Conservation (phyloP, 331 rosid species). For the Malus hybrid region DNA sequence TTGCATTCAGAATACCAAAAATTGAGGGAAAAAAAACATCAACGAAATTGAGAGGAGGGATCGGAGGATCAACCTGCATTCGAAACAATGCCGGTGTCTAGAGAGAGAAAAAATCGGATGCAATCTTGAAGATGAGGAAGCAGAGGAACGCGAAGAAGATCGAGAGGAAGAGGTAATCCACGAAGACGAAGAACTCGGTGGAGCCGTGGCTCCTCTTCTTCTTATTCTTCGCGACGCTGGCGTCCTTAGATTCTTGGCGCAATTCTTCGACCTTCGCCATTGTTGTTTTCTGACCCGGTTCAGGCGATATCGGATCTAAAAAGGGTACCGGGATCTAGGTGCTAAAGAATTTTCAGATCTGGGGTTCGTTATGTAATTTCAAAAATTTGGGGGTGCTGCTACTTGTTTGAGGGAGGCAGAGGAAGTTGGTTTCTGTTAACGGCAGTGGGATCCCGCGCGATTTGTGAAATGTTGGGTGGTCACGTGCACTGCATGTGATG, state of each 20-base stretch:
- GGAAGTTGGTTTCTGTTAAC: not conserved
- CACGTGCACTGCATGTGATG: not conserved
- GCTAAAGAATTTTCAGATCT: not conserved
- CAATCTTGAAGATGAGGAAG: conserved; percentile 50
- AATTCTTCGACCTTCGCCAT: conserved; percentile 57
- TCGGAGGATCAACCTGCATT: conserved; percentile 19
- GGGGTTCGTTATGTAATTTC: not conserved
- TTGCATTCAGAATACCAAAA: not conserved
- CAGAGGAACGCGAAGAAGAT: conserved; percentile 47
- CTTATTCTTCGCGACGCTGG: not conserved
- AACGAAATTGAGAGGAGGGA: not conserved
- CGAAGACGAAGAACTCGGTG: conserved; percentile 46
- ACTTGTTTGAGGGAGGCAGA: not conserved
- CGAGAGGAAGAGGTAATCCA: conserved; percentile 46
- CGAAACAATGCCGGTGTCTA: not conserved
- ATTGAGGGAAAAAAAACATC: not conserved
- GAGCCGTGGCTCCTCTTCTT: conserved; percentile 59
- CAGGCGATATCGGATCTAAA: not conserved
- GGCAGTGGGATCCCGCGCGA: not conserved
- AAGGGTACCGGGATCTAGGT: not conserved
- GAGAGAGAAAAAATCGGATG: conserved; percentile 24
- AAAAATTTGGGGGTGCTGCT: not conserved
- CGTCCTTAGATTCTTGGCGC: conserved; percentile 19
- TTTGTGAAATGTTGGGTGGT: not conserved
- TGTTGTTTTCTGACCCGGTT: not conserved